These are phyloP conservation scores for Ogataea trehalophila DNA, from an alignment of 805 yeast genomes.

Conservation along the genomic window DNA sequence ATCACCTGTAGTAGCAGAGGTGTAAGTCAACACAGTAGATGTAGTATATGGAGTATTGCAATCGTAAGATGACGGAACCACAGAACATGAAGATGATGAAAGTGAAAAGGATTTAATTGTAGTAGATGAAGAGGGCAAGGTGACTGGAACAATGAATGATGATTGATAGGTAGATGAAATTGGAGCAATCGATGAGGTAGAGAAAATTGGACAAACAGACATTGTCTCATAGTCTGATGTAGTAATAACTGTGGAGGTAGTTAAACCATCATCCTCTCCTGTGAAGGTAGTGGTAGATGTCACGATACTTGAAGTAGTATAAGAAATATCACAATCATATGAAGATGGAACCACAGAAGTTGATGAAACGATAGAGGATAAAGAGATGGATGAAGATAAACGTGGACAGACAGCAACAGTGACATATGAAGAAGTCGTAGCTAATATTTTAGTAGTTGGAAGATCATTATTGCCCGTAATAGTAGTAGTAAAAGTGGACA, in stretches of 20 bases:
- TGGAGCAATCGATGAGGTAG: not conserved
- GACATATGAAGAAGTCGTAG: not conserved
- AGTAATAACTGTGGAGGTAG: no score
- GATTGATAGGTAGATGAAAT: not conserved
- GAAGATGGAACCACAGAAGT: no score
- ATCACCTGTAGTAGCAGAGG: conserved; percentile 1
- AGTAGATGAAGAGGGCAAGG: conserved; percentile 1
- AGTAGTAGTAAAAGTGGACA: no score
- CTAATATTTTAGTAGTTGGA: no score
- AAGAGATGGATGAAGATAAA: no score
- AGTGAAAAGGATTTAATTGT: not conserved
- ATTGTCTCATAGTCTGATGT: no score
- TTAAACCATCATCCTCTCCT: no score
- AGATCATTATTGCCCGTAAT: no score
- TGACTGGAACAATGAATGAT: not conserved
- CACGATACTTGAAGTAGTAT: no score
- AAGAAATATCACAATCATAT: no score
- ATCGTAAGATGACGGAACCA: not conserved
- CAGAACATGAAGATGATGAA: conserved; percentile 1
- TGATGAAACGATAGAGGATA: not conserved
- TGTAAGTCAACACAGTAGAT: conserved; percentile 1
- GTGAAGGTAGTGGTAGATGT: no score
- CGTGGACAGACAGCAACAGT: not conserved
- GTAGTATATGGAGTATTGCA: not conserved
- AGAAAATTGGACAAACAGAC: no score